Percentiles rank a stretch among this genome's conserved stretches.
Evolutionary conservation across 495 filamentous ascomycete species (phyloP).

Genomic region (Neurospora sp.): DNA sequence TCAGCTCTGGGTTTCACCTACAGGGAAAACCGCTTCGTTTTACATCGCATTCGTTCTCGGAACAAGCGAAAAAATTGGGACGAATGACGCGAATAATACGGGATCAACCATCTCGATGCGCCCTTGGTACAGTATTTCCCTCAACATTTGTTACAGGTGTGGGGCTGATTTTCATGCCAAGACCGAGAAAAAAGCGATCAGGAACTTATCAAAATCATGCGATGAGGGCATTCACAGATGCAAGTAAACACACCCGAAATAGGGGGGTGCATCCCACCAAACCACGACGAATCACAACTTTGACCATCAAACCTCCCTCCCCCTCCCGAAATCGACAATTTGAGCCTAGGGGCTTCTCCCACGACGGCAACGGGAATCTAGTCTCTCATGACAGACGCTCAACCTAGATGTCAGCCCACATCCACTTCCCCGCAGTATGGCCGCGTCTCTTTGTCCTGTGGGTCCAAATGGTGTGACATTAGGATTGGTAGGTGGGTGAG

Average conservation of each 20-base stretch:
- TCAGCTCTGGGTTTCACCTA: background rate
- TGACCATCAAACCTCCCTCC: background rate
- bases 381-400: too few species aligned
- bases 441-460: too few species aligned
- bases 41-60: background rate
- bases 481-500: too few species aligned
- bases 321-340: background rate
- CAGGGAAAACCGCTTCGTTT: background rate
- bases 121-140: background rate
- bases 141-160: background rate
- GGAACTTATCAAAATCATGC: background rate
- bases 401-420: too few species aligned
- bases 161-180: background rate
- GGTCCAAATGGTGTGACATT: too few species aligned
- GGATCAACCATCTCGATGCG: background rate
- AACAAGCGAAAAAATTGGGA: background rate
- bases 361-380: background rate
- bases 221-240: background rate
- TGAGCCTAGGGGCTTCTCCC: background rate
- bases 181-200: background rate
- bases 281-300: background rate
- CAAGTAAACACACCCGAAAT: background rate
- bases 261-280: background rate
- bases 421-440: too few species aligned
- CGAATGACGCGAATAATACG: background rate